Base-by-base conservation (phyloP, 1,284 basidiomycete genomes). In the Austropuccinia psidii region DNA sequence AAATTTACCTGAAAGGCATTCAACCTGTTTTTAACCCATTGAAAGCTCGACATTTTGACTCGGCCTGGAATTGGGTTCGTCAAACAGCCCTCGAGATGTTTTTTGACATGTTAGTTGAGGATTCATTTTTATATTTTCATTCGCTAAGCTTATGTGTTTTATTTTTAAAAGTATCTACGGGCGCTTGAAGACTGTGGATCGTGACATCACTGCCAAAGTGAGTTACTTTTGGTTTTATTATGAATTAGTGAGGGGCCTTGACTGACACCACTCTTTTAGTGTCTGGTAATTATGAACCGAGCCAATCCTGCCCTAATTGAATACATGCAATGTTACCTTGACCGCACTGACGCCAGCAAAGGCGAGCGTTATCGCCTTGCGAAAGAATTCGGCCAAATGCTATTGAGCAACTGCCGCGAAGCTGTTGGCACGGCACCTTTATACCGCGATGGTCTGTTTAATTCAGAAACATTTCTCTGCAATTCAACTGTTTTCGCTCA, bases 41-140 rank as follows among this genome's bases (percentile, higher is more conserved):
- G 80, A 98, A 98, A 83, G 95, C 94, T 21, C 90, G 96, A 64
- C 91, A 90, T 80, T 98, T 98, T 84, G 93, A 97, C 81, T 97
- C 93, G 11, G 93, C 90, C 13, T 98, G 95, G 95, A 98, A 98
- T 82, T 98, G 95, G 96, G 93, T 91, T 65, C 89, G 95, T 77
- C 79, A 80, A 73, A 73, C 70, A 0, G 70, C 70, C 7, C 49
- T 73, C 15, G 70, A 73, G 43, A 73, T 73, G 60, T 73, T 65
- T 31, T 73, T 64, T 37, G 70, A 73, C 43, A 73, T 73, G 60
- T 70, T 13, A 49, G 68, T 70, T 4, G 5, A 52, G 15, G 5
- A 2, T 62, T 52, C 11, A 66, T 24, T 93, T 95, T 76, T 91
- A 93, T 31, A 85, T 98, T 49, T 84, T 91, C 75, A 92, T 98